These are phyloP conservation scores for Pyrus communis DNA, from an alignment of 306 rosid genomes.

Conservation along the genomic window DNA sequence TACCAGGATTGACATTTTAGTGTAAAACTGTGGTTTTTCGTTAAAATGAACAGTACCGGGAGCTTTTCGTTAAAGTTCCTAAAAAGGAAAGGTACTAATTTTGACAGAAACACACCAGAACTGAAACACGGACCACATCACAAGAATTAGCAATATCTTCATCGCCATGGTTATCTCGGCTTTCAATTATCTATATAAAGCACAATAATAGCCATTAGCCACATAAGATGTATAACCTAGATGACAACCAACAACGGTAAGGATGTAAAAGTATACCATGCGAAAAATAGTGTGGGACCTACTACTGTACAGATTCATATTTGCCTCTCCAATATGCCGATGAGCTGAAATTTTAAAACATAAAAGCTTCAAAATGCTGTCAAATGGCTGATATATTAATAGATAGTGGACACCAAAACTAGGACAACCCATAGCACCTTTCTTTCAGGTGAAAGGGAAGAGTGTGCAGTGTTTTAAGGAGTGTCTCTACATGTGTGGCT, in stretches of 20 bases:
- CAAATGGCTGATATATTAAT: background rate
- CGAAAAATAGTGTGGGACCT: constrained; percentile 97
- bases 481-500: background rate
- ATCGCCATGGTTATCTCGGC: constrained; percentile 68
- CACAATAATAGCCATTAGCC: background rate
- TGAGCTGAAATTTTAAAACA: constrained; percentile 53
- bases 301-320: constrained; percentile 88
- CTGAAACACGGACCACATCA: constrained; percentile 96
- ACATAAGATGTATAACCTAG: constrained; percentile 9
- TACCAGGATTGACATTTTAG: no score
- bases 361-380: background rate
- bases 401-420: constrained; percentile 4
- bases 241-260: background rate
- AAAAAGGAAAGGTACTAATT: background rate
- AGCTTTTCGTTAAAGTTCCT: no score
- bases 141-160: constrained; percentile 48
- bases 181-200: constrained; percentile 71
- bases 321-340: constrained; percentile 97
- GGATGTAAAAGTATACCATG: constrained; percentile 51
- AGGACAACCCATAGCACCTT: background rate
- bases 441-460: background rate
- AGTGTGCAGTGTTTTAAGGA: background rate
- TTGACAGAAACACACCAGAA: constrained; percentile 50
- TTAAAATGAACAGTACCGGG: no score
- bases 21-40: no score